Conservation (phyloP, 495 filamentous ascomycete genomes). For the Saxophila tyrrhenica region DNA sequence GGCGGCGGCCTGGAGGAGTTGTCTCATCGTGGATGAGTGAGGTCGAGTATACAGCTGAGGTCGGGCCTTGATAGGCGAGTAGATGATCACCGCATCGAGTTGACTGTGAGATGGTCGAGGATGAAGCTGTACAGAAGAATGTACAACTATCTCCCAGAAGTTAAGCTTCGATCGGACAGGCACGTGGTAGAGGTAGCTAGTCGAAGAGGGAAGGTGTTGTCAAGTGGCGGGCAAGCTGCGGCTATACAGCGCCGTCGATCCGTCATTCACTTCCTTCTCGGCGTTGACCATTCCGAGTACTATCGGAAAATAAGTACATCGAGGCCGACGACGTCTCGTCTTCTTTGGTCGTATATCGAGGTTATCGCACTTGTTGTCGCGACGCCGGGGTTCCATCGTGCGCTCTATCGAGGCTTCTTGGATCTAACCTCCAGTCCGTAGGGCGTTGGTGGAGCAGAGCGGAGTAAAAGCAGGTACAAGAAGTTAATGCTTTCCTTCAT, state of each 20-base stretch:
- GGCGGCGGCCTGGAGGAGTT: conserved; percentile 1
- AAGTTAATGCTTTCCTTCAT: conserved; percentile 33
- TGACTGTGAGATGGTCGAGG: no score
- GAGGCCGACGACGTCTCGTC: no score
- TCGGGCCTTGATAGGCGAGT: background rate
- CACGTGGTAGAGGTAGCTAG: background rate
- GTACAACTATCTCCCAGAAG: no score
- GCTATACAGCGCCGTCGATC: background rate
- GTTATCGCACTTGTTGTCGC: no score
- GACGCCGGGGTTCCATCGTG: no score
- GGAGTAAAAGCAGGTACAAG: background rate
- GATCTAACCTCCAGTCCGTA: background rate
- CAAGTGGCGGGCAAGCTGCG: no score
- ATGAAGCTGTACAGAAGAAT: no score
- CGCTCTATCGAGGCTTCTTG: background rate
- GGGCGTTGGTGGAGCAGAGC: background rate
- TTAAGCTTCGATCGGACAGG: no score
- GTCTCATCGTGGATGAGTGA: conserved; percentile 8
- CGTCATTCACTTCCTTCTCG: background rate
- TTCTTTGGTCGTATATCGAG: no score
- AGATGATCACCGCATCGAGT: conserved; percentile 1
- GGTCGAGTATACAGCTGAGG: background rate
- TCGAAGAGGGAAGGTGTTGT: background rate
- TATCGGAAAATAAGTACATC: no score
- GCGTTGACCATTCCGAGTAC: background rate